Percentiles rank a stretch among this genome's conserved stretches.
Evolutionary conservation across 2,329 filamentous ascomycete species (phyloP).

Genomic region (Plectosphaerella plurivora): DNA sequence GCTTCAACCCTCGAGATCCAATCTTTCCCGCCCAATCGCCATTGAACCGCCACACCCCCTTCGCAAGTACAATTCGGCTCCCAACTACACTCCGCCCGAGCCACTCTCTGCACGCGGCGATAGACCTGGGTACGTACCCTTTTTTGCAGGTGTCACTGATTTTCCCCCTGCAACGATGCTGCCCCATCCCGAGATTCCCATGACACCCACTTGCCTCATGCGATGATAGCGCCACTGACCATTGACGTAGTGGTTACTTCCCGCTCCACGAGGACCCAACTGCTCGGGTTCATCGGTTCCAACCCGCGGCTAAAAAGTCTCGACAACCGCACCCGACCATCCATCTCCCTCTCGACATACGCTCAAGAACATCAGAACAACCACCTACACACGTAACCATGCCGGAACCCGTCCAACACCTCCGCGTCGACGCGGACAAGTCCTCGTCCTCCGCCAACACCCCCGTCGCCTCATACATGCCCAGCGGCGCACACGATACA

Average conservation of each 20-base stretch:
- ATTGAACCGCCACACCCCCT: constrained; percentile 41
- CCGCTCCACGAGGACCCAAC: constrained; percentile 53
- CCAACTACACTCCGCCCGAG: constrained; percentile 38
- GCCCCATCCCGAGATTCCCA: too few relatives aligned
- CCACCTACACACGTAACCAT: constrained; percentile 12
- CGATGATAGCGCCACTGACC: not conserved
- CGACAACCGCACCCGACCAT: constrained; percentile 20
- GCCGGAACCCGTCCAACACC: constrained; percentile 6
- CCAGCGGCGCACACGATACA: constrained; percentile 41
- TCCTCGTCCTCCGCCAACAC: constrained; percentile 25
- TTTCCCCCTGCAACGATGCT: too few relatives aligned
- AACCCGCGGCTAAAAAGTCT: constrained; percentile 33
- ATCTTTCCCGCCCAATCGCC: constrained; percentile 43
- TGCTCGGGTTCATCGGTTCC: constrained; percentile 42
- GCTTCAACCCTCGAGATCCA: constrained; percentile 6
- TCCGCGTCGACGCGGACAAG: constrained; percentile 17
- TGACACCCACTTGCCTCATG: constrained; percentile 1
- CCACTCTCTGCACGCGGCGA: constrained; percentile 56
- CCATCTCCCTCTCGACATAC: constrained; percentile 25
- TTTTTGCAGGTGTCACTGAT: constrained; percentile 1
- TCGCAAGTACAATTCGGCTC: constrained; percentile 33
- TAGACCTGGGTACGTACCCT: constrained; percentile 49
- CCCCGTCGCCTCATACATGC: constrained; percentile 46
- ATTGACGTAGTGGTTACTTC: constrained; percentile 49
- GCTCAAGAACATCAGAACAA: constrained; percentile 12